phyloP scores from a whole-genome alignment of 305 asterid genomes.

The Fraxinus baroniana region DNA sequence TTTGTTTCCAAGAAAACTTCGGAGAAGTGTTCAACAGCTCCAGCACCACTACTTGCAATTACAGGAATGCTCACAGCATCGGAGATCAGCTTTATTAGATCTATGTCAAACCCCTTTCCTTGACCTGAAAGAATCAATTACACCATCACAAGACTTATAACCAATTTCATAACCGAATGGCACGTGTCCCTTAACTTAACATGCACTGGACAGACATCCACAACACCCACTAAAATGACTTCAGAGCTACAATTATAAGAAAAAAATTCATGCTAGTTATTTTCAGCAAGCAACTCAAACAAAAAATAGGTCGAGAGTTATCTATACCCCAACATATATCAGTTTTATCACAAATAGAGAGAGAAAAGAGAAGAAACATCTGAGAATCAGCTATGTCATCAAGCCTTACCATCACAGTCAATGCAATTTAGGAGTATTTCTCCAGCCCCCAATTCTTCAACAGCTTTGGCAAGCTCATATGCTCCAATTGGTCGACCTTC shows the following conservation, averaged over 20 bases:
- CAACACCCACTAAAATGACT: no score
- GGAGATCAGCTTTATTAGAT: slow-evolving; percentile 73
- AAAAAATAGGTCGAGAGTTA: no score
- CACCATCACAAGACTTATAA: slow-evolving; percentile 7
- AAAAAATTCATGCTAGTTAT: no score
- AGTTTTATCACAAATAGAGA: no score
- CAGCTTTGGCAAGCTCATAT: slow-evolving; percentile 94
- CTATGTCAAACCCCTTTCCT: slow-evolving; percentile 85
- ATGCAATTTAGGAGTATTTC: slow-evolving; percentile 94
- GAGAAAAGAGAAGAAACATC: no score
- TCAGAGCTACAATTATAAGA: no score
- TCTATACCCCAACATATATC: no score
- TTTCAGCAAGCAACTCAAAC: no score
- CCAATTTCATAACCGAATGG: neutral
- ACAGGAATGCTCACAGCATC: slow-evolving; percentile 92
- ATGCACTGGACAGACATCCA: neutral
- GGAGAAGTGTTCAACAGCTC: slow-evolving; percentile 71
- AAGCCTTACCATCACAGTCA: slow-evolving; percentile 72
- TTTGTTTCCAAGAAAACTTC: slow-evolving; percentile 82
- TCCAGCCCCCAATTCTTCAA: slow-evolving; percentile 96
- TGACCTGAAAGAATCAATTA: slow-evolving; percentile 55
- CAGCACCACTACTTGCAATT: slow-evolving; percentile 97
- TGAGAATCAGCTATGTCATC: no score
- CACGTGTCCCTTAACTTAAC: neutral
- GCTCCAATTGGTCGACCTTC: slow-evolving; percentile 97